Evolutionary conservation across 805 yeast species (phyloP), one percentile per base, ranked within the genome.

Genomic region (Debaryomyces maramus): DNA sequence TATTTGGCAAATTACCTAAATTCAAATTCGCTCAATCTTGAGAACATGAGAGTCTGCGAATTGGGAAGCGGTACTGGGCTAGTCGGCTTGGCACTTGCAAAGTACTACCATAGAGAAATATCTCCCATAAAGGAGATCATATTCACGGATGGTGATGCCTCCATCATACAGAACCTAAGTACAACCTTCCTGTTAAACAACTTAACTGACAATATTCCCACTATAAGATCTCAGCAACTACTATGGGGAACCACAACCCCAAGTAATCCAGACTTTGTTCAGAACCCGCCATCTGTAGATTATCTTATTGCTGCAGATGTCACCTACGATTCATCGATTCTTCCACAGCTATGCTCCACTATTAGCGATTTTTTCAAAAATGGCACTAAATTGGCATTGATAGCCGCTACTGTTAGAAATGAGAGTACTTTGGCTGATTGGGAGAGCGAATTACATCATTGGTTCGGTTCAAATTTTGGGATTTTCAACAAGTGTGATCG

Each of bases 51-150:
- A 0, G 63, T 85, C 0, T 55, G 87, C 8, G 98, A 90, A 52
- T 57, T 90, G 17, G 98, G 98, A 0, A 77, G 93, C 8, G 98
- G 98, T 0, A 88, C 97, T 0, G 97, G 97, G 0, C 62, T 91
- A 6, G 83, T 86, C 1, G 80, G 90, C 1, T 45, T 85, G 21
- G 60, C 77, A 1, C 44, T 77, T 4, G 48, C 60, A 14, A 66
- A 63, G 41, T 50, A 57, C 32, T 46, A 41, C 27, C 35, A 36
- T n/a, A 36, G 31, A 17, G 43, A 45, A 36, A 20, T 45, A 44
- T 18, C 19, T 11, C 48, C 10, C 14, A 50, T 57, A 23, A 43
- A 46, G 7, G 41, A 57, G 24, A 56, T 81, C 11, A 55, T 67
- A 0, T 58, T 83, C 24, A 83, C 91, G 0, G 95, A 87, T 55